These are phyloP conservation scores for Debaryomycetaceae sp. DNA, from an alignment of 1,139 yeast genomes.

Conservation along the genomic window DNA sequence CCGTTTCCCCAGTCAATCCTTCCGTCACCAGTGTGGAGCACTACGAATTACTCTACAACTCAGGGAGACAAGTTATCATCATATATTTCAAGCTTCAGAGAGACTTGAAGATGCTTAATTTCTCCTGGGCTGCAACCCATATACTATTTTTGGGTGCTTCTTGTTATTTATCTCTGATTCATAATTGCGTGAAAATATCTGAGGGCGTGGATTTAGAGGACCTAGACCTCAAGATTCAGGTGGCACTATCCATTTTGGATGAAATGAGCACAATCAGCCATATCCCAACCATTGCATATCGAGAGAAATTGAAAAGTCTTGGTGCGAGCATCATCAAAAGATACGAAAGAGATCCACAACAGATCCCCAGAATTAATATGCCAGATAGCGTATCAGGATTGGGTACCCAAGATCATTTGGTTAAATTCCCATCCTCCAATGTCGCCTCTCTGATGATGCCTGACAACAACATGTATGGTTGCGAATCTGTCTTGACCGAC, in stretches of 20 bases:
- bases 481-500: not conserved
- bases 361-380: not conserved
- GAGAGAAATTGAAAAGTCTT: not conserved
- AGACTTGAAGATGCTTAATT: conserved; percentile 5
- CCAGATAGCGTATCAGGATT: not conserved
- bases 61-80: conserved; percentile 6
- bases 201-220: not conserved
- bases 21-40: not conserved
- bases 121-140: conserved; percentile 5
- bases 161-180: conserved; percentile 3
- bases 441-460: not conserved
- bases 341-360: not conserved
- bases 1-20: conserved; percentile 5
- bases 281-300: not conserved
- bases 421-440: not conserved
- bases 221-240: not conserved
- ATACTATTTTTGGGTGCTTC: conserved; percentile 2
- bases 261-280: not conserved
- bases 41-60: conserved; percentile 3
- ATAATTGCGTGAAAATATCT: conserved; percentile 2
- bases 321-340: not conserved
- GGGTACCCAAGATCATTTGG: not conserved
- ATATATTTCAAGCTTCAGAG: conserved; percentile 6
- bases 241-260: not conserved
- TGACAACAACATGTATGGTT: not conserved